A percentile compares a stretch with the other conserved stretches of the same genome.
Conservation (phyloP, 371 early-diverging fungal genomes). For the Umbelopsis sp. region DNA sequence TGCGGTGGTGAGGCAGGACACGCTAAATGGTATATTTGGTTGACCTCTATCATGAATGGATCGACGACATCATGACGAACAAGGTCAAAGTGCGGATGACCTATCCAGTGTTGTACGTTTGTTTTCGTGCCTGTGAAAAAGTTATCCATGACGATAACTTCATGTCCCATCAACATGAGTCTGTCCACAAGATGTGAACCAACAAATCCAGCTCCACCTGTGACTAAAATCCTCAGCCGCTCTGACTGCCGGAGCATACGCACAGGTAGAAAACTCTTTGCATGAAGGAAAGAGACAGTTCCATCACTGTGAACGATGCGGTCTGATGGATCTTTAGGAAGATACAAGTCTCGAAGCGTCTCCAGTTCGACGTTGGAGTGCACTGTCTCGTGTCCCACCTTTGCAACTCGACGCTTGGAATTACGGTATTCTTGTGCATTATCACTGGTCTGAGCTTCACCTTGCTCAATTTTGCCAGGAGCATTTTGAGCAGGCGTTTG, state of each 20-base stretch:
- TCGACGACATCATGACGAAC: constrained; percentile 86
- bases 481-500: not conserved
- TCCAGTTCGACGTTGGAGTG: constrained; percentile 47
- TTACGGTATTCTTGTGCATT: not conserved
- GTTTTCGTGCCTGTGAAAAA: constrained; percentile 80
- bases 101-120: constrained; percentile 84
- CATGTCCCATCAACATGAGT: constrained; percentile 87
- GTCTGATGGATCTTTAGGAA: constrained; percentile 41
- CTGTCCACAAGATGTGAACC: constrained; percentile 87
- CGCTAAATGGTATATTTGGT: constrained; percentile 85
- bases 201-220: constrained; percentile 92
- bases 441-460: not conserved
- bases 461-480: not conserved
- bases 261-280: constrained; percentile 57
- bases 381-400: constrained; percentile 47
- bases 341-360: constrained; percentile 48
- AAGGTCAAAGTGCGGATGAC: constrained; percentile 88
- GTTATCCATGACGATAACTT: constrained; percentile 86
- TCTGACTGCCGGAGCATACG: constrained; percentile 55
- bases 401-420: constrained; percentile 22
- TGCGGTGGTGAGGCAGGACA: constrained; percentile 92
- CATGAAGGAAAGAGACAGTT: constrained; percentile 52
- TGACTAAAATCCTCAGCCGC: constrained; percentile 81
- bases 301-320: constrained; percentile 37
- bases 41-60: constrained; percentile 84